Evolutionary conservation across 192 early-diverging fungal species (phyloP), one percentile per base, ranked within the genome.

Genomic region (Rhizophagus clarus): DNA sequence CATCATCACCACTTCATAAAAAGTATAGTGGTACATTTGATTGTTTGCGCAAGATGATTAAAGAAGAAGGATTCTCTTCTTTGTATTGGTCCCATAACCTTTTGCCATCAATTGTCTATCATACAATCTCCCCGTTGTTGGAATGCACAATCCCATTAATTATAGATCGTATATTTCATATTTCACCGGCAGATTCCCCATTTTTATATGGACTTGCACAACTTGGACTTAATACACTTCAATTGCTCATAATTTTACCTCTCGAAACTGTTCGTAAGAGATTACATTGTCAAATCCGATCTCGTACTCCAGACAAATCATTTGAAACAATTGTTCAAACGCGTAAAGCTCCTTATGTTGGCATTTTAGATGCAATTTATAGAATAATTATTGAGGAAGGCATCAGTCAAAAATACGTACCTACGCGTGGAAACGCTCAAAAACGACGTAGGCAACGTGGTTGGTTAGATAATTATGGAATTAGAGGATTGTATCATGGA

Each of bases 201-300:
- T 74, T 91, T 29, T 69, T 89, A 0, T 93, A 88, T 83, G 84
- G 88, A 15, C 40, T 90, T 26, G 91, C 88, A 42, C 89, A 91
- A 29, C 82, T 97, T 26, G 85, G 85, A 6, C 87, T 95, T 64
- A 88, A 94, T 61, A 93, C 93, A 0, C 37, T 96, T 3, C 91
- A 97, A 62, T 84, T 93, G 1, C 81, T 91, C 12, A 91, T 98
- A 17, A 90, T 92, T 73, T 84, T 95, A 40, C 97, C 97, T 1
- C 81, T 99, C 22, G 96, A 99, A 37, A 94, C 96, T 6, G 91
- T 94, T 68, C 87, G 97, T 11, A 93, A 94, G 80, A 87, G 97
- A 8, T 80, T 99, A 29, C 93, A 95, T 67, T 90, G 93, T 47
- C 97, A 99, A 83, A 89, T 93, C 34, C 86, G 90, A 56, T 91